Evolutionary conservation across 2,329 filamentous ascomycete species (phyloP), one percentile per base, ranked within the genome.

Genomic region (Cladorrhinum sp.): DNA sequence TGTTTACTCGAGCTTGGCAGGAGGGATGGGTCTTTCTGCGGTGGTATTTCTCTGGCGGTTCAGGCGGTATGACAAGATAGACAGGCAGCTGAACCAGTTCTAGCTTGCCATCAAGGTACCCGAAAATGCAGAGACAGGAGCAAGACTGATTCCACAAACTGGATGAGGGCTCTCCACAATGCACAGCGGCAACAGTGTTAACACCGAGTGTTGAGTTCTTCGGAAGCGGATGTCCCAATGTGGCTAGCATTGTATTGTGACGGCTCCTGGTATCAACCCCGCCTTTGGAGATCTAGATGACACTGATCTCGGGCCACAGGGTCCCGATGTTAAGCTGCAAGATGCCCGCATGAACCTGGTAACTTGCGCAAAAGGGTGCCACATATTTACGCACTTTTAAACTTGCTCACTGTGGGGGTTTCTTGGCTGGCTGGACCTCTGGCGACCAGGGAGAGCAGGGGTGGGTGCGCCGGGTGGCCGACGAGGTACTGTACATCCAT

Each of bases 31-130:
- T 7, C 3, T 60, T n/a, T 57, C 55, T 27, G 45, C 61, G 8
- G 49, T 58, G 22, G 12, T 58, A 23, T 63, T 63, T 36, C 51
- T 59, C 58, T 23, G 22, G 8, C 23, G 54, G 20, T 63, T 63
- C 23, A 45, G 58, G n/a, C 54, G 49, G 22, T 63, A 63, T 23
- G 61, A 63, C 52, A 52, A 36, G 48, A 62, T 58, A 7, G 52
- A 62, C 51, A 22, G 38, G 4, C 29, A 53, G 45, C 23, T 62
- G 12, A 58, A 56, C 45, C 55, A 52, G 54, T 52, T 57, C n/a
- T 56, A 56, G 53, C 3, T 50, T 13, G 36, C 10, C 36, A 41
- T 41, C 4, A 16, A 41, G 16, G 16, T 41, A 41, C 36, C 10
- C 29, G 7, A 41, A n/a, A 41, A 41, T 41, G 10, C 3, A 41